These are phyloP conservation scores for Acacia crassicarpa DNA, from an alignment of 306 rosid species.

Conservation along the genomic window DNA sequence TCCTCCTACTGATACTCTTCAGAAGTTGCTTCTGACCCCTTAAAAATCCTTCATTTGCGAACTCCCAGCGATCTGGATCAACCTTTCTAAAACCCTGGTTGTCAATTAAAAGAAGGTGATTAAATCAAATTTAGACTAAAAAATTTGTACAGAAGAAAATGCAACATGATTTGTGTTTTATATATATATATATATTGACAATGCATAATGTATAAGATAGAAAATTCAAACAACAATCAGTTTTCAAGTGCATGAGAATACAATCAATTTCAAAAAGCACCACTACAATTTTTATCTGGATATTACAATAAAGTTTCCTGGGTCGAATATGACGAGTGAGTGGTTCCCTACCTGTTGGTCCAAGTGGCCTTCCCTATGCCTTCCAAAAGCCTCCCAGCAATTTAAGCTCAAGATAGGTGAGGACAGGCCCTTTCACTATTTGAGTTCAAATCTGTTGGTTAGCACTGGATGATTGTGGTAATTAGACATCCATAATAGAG, in stretches of 20 bases:
- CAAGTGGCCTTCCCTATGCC: slow-evolving; percentile 7
- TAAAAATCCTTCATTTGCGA: slow-evolving; percentile 64
- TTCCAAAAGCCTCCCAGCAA: slow-evolving; percentile 1
- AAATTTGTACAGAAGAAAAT: not conserved
- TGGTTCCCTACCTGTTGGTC: not conserved
- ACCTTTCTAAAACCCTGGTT: slow-evolving; percentile 65
- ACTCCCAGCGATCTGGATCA: slow-evolving; percentile 70
- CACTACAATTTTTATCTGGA: not conserved
- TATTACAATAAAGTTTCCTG: not conserved
- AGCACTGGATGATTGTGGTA: not conserved
- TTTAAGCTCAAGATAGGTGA: not conserved
- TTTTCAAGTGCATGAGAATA: not conserved
- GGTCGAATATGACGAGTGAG: not conserved
- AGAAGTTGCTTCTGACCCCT: slow-evolving; percentile 63
- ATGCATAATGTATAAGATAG: not conserved
- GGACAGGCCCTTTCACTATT: not conserved
- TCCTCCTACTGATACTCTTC: slow-evolving; percentile 56
- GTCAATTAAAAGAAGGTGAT: slow-evolving; percentile 26
- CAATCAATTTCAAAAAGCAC: not conserved
- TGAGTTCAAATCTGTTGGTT: not conserved
- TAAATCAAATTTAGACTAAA: not conserved
- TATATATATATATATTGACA: not conserved
- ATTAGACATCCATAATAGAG: not conserved
- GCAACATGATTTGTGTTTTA: not conserved
- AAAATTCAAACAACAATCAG: not conserved